phyloP scores from a whole-genome alignment of 2,329 filamentous ascomycete genomes.

The Alternaria ethzedia region DNA sequence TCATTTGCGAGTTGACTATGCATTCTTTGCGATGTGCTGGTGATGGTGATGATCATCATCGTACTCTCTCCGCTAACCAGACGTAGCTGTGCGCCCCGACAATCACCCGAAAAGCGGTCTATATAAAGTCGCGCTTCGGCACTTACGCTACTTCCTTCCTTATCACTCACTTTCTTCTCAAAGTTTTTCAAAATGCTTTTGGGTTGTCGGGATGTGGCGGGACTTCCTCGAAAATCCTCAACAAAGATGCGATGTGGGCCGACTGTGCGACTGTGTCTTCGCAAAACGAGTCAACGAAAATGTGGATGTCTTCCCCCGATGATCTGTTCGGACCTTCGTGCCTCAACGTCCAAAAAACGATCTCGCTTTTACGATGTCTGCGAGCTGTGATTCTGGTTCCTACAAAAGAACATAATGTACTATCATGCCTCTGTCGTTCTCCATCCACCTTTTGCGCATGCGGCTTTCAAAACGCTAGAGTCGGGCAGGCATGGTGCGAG shows the following conservation, averaged over 20 bases:
- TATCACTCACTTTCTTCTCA: neutral
- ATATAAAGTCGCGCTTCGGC: too few relatives aligned
- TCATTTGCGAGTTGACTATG: neutral
- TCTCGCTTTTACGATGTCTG: accelerated
- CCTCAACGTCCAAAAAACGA: neutral
- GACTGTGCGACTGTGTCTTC: neutral
- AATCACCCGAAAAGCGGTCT: too few relatives aligned
- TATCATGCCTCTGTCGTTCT: neutral
- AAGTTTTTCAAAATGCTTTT: neutral
- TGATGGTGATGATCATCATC: neutral
- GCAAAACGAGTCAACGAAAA: neutral
- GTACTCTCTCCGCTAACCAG: neutral
- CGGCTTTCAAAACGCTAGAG: too few relatives aligned
- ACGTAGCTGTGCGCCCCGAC: neutral
- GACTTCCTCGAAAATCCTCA: too few relatives aligned
- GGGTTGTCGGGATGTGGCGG: too few relatives aligned
- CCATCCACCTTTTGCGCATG: neutral
- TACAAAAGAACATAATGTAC: neutral
- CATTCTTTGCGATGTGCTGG: neutral
- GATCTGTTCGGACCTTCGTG: neutral
- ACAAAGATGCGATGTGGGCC: too few relatives aligned
- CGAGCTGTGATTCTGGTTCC: accelerated
- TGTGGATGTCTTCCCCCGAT: accelerated
- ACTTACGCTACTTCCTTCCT: too few relatives aligned
- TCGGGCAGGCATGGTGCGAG: too few relatives aligned